These are phyloP conservation scores for Arachnomyces sp. DNA, from an alignment of 2,329 filamentous ascomycete genomes.

Conservation along the genomic window DNA sequence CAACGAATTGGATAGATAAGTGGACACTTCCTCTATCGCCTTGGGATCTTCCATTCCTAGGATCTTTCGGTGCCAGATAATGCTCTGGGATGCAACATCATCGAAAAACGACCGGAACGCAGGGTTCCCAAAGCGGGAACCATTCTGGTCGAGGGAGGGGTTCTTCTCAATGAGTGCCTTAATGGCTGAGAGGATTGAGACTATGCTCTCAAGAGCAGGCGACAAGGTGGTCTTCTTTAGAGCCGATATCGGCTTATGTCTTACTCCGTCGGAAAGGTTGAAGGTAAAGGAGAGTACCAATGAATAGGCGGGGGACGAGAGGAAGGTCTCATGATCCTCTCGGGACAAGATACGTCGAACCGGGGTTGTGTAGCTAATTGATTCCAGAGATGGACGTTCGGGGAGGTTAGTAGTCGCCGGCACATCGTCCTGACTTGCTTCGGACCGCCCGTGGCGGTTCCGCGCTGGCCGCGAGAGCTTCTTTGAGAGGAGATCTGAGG, in stretches of 20 bases:
- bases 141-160: conserved; percentile 76
- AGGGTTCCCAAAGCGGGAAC: conserved; percentile 90
- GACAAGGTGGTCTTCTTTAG: conserved; percentile 37
- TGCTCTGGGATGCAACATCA: conserved; percentile 32
- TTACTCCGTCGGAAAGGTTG: conserved; percentile 71
- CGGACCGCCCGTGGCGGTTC: conserved; percentile 23
- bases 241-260: conserved; percentile 58
- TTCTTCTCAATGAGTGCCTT: conserved; percentile 58
- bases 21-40: conserved; percentile 62
- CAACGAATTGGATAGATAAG: conserved; percentile 75
- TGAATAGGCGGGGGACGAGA: conserved; percentile 63
- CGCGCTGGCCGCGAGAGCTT: conserved; percentile 31
- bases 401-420: conserved; percentile 70
- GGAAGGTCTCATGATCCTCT: conserved; percentile 72
- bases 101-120: conserved; percentile 75
- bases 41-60: conserved; percentile 29
- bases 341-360: conserved; percentile 71
- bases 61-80: conserved; percentile 34
- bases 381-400: conserved; percentile 53
- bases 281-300: conserved; percentile 82
- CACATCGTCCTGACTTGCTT: conserved; percentile 43
- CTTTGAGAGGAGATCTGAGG: conserved; percentile 31
- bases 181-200: conserved; percentile 61
- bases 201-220: conserved; percentile 52
- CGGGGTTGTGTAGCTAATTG: conserved; percentile 57